Evolutionary conservation across 768 basidiomycete species (phyloP).

Genomic region (Mrakia hoshinonis): DNA sequence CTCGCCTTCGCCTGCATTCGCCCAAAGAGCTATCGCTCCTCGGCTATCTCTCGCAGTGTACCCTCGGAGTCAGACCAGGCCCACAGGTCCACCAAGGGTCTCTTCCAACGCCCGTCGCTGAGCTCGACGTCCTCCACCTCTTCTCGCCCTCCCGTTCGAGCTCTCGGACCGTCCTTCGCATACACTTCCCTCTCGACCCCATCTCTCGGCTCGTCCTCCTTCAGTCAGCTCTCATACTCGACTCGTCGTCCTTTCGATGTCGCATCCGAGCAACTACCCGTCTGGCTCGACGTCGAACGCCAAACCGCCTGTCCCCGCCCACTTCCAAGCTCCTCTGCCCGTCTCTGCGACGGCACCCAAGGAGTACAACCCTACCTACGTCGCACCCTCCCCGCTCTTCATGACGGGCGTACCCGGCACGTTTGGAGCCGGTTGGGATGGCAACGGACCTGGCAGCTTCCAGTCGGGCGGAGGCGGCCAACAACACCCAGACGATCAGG

Average conservation of each 20-base stretch:
- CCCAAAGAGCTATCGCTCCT: no score
- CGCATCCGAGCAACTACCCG: background rate
- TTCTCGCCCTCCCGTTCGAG: no score
- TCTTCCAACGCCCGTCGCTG: no score
- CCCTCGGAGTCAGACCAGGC: no score
- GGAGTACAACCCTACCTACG: conserved; percentile 1
- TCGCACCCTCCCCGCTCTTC: conserved; percentile 1
- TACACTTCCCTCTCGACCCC: no score
- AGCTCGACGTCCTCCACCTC: no score
- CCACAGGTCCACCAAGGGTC: no score
- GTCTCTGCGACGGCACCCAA: background rate
- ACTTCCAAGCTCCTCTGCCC: conserved; percentile 8
- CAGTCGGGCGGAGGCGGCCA: background rate
- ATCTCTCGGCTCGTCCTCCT: background rate
- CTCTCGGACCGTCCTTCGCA: no score
- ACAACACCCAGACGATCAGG: background rate
- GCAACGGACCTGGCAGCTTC: background rate
- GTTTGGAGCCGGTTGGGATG: conserved; percentile 26
- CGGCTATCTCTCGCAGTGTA: no score
- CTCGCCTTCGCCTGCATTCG: no score
- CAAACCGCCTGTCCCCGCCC: conserved; percentile 1
- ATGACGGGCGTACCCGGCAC: background rate
- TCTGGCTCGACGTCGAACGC: background rate
- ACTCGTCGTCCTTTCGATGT: background rate
- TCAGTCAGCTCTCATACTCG: background rate